Conservation (phyloP, 352 stramenopile genomes). For the Aphanomyces stellatus region DNA sequence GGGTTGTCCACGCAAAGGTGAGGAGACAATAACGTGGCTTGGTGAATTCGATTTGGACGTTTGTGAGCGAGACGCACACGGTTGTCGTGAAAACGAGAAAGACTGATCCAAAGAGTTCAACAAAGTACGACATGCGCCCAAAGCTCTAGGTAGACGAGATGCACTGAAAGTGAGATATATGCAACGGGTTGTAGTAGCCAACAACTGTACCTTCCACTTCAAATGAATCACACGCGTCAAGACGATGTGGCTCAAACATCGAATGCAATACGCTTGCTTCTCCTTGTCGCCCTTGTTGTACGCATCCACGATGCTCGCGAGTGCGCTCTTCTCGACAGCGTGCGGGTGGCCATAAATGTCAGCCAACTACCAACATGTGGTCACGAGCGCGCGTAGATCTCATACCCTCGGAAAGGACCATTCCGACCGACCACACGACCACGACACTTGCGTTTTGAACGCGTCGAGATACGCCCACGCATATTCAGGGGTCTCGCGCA, state of each 20-base stretch:
- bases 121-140: background rate
- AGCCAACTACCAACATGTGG: background rate
- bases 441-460: background rate
- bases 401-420: conserved; percentile 1
- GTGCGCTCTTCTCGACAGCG: background rate
- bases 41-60: background rate
- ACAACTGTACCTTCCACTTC: conserved; percentile 7
- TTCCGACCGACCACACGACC: background rate
- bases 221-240: background rate
- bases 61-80: background rate
- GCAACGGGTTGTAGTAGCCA: background rate
- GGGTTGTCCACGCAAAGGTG: background rate
- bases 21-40: background rate
- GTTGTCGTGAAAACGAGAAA: background rate
- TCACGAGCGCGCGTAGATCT: background rate
- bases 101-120: conserved; percentile 7
- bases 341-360: conserved; percentile 6
- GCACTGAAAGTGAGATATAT: background rate
- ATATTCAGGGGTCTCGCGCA: background rate
- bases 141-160: background rate
- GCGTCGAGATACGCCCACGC: conserved; percentile 7
- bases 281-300: background rate
- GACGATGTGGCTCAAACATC: background rate
- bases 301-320: background rate
- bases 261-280: background rate